Percentiles rank a stretch among this genome's conserved stretches.
Evolutionary conservation across 1,284 basidiomycete species (phyloP).

Genomic region (Rhodotorula sp.): DNA sequence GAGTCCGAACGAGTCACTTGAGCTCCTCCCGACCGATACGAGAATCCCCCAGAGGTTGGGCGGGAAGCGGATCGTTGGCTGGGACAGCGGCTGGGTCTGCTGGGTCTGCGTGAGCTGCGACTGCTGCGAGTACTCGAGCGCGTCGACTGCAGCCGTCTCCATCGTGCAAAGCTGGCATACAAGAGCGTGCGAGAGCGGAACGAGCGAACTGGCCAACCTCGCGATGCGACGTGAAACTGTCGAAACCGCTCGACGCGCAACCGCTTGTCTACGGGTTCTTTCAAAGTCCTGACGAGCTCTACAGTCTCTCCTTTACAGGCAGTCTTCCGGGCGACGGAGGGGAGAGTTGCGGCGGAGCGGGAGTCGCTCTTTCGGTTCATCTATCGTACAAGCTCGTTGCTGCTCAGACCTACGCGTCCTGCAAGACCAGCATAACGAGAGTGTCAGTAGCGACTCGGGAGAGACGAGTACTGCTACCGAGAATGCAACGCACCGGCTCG

Average conservation of each 20-base stretch:
- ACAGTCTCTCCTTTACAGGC: too few species aligned
- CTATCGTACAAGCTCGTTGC: too few species aligned
- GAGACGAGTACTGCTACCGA: neutral
- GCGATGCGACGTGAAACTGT: too few species aligned
- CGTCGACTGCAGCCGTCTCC: conserved; percentile 5
- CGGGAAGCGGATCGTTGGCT: conserved; percentile 1
- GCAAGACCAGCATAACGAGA: neutral
- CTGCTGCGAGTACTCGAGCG: conserved; percentile 2
- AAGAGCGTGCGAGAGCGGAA: neutral
- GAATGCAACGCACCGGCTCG: conserved; percentile 13
- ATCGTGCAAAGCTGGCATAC: neutral
- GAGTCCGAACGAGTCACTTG: neutral
- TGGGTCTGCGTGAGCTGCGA: conserved; percentile 36
- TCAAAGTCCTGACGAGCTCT: too few species aligned
- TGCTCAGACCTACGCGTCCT: neutral
- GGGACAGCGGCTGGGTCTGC: conserved; percentile 32
- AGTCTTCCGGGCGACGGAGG: too few species aligned
- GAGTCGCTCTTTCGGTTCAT: too few species aligned
- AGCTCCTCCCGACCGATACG: conserved; percentile 3
- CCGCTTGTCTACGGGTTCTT: too few species aligned
- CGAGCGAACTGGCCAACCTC: too few species aligned
- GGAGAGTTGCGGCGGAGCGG: too few species aligned
- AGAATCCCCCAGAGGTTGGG: conserved; percentile 10
- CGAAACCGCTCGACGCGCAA: too few species aligned
- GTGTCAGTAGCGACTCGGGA: too few species aligned